Evolutionary conservation across 2,329 filamentous ascomycete species (phyloP).

Genomic region (Fusarium sororula): DNA sequence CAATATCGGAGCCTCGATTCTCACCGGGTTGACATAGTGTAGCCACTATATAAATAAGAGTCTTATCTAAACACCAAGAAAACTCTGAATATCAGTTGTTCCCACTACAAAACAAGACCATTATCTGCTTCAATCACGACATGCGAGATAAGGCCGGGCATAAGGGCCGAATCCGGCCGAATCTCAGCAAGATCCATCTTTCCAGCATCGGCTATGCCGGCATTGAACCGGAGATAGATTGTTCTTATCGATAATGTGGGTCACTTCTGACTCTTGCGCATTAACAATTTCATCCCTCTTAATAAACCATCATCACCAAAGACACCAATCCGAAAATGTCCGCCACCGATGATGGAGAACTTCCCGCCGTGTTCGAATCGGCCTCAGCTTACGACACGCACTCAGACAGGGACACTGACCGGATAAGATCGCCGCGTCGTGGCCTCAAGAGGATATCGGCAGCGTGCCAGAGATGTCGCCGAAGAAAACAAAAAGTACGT

Average conservation of each 20-base stretch:
- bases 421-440: conserved; percentile 17
- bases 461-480: conserved; percentile 35
- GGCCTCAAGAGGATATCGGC: conserved; percentile 34
- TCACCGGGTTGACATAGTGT: too few species aligned
- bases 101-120: neutral
- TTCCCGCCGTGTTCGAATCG: conserved; percentile 17
- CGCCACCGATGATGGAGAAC: conserved; percentile 15
- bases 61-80: neutral
- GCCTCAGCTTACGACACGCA: conserved; percentile 9
- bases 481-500: conserved; percentile 36
- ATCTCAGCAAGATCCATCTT: neutral
- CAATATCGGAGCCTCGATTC: too few species aligned
- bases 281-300: conserved; percentile 2
- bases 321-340: too few species aligned
- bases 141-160: neutral
- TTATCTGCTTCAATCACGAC: neutral
- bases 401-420: conserved; percentile 13
- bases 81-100: neutral
- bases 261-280: neutral
- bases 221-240: conserved; percentile 13
- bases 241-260: conserved; percentile 12
- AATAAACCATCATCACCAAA: too few species aligned
- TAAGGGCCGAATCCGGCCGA: neutral
- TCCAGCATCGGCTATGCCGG: conserved; percentile 8
- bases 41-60: too few species aligned